These are phyloP conservation scores for Curvularia sp. DNA, from an alignment of 2,329 filamentous ascomycete genomes.

Conservation along the genomic window DNA sequence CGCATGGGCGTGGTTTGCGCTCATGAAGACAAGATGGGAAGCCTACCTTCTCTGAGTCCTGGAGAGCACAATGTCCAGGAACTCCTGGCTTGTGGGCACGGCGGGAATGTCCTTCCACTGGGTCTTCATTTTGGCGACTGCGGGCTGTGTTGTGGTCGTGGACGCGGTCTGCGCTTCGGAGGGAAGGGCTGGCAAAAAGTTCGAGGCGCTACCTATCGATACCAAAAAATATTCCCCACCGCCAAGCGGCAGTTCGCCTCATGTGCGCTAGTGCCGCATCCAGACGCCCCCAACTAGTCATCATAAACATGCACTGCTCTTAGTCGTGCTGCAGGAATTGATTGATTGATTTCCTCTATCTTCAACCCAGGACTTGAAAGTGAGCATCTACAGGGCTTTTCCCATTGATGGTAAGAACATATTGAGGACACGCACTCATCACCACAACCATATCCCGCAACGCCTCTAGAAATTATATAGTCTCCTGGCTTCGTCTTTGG, in stretches of 20 bases:
- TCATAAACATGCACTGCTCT: too few relatives aligned
- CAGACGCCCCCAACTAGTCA: not conserved
- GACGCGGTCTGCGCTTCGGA: conserved; percentile 26
- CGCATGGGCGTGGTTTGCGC: conserved; percentile 14
- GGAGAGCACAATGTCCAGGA: conserved; percentile 95
- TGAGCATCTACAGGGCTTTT: conserved; percentile 55
- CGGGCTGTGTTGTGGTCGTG: conserved; percentile 22
- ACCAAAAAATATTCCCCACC: conserved; percentile 21
- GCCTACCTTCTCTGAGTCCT: conserved; percentile 54
- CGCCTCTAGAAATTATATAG: conserved; percentile 54
- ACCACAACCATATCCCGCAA: conserved; percentile 56
- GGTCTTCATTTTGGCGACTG: conserved; percentile 47
- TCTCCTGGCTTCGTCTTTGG: conserved; percentile 53
- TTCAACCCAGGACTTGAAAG: conserved; percentile 43
- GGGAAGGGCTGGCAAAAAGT: conserved; percentile 25
- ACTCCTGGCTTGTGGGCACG: conserved; percentile 91
- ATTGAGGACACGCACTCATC: conserved; percentile 58
- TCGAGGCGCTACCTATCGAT: conserved; percentile 20
- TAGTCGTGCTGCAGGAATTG: too few relatives aligned
- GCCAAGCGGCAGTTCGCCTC: conserved; percentile 24
- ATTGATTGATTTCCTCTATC: not conserved
- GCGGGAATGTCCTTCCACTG: conserved; percentile 73
- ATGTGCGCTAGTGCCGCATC: conserved; percentile 13
- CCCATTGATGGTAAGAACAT: conserved; percentile 55
- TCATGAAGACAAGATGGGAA: not conserved